Conservation (phyloP, 768 basidiomycete genomes). For the Leccinum olivaceopallidum region DNA sequence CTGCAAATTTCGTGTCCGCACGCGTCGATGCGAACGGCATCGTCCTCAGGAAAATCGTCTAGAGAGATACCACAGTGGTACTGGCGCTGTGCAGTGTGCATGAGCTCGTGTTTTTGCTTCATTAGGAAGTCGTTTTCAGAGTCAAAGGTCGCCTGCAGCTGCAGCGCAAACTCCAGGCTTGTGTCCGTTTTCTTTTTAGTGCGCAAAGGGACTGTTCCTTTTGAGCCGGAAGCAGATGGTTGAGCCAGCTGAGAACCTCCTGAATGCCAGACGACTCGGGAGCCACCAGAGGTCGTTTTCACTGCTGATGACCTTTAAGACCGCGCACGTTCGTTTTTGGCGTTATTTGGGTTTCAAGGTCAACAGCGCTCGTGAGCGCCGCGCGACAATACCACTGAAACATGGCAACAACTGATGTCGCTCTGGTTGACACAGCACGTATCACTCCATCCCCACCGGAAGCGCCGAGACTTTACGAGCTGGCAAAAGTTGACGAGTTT, state of each 20-base stretch:
- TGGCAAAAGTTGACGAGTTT: no score
- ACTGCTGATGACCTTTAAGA: conserved; percentile 1
- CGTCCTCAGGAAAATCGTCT: conserved; percentile 47
- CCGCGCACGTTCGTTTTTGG: background rate
- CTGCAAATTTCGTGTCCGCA: conserved; percentile 59
- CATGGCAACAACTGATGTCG: no score
- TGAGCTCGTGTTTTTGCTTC: conserved; percentile 34
- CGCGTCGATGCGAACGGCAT: conserved; percentile 39
- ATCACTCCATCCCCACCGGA: no score
- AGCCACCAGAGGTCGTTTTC: background rate
- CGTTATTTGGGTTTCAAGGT: conserved; percentile 13
- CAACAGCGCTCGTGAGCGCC: conserved; percentile 9
- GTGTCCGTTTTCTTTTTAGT: background rate
- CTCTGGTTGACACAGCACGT: no score
- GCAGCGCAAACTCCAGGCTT: conserved; percentile 24
- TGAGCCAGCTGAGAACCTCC: background rate
- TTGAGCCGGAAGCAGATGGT: background rate
- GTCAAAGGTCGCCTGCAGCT: conserved; percentile 41
- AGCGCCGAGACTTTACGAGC: no score
- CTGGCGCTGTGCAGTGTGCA: conserved; percentile 31
- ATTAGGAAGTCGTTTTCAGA: conserved; percentile 40
- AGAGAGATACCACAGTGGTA: conserved; percentile 60
- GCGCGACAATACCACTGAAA: no score
- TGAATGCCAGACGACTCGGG: background rate
- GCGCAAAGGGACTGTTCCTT: background rate